Base-by-base conservation (phyloP, 2,329 filamentous ascomycete species). In the Rutstroemia sp. region DNA sequence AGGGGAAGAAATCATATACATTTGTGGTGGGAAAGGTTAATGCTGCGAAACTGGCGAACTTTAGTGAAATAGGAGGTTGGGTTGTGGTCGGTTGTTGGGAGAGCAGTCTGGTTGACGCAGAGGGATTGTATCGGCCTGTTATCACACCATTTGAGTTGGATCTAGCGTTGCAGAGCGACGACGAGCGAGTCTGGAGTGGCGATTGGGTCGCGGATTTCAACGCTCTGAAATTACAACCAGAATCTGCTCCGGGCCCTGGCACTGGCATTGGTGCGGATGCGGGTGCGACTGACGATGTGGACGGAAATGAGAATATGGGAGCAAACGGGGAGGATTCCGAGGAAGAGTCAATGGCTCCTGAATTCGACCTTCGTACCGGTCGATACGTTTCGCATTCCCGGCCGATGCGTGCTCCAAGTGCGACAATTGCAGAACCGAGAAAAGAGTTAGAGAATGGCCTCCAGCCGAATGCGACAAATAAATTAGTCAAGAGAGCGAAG, bases 41-140 rank as follows among this genome's bases (percentile, higher is more conserved):
- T 68, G 86, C 92, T 0, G 92, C 92, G 39, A 99, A 99, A 71
- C 79, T 99, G 21, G 94, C 94, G 49, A 99, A 99, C 72, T 99
- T 99, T 73, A 83, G 87, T 57, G 94, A 99, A 71, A 83, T 99
- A 5, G 92, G 91, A 45, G 92, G 91, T 16, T 99, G 94, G 94
- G 91, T 97, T 0, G 91, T 97, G 0, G 89, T 99, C 9, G 92
- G 94, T 2, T 99, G 94, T 72, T 99, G 94, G 94, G 94, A 99
- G 73, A 96, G 92, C 70, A 90, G 88, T 58, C 75, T 97, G 51
- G 82, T 99, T 4, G 92, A 96, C 65, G 90, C 91, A 61, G 87
- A 88, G 57, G 88, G 88, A 6, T 95, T 96, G 68, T 97, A 86
- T 79, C 82, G 84, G 64, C 91, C 92, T 0, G 85, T 97, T 9